phyloP scores from a whole-genome alignment of 1,284 basidiomycete species.

The Ganoderma lucidum region DNA sequence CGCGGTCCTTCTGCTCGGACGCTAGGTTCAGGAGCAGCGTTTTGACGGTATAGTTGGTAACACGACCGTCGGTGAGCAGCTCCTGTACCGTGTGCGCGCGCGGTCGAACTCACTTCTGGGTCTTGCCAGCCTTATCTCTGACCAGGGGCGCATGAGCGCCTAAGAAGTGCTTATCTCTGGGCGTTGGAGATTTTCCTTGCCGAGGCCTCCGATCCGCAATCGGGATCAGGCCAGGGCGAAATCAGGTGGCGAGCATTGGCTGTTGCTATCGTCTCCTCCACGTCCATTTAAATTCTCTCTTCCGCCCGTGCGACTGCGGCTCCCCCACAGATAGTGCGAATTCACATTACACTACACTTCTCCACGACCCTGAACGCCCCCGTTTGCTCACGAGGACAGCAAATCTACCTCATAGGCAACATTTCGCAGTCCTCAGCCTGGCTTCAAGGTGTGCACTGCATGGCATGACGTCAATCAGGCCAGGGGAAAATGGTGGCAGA shows the following conservation, averaged over 20 bases:
- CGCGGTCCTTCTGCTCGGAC: background rate
- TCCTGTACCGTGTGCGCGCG: background rate
- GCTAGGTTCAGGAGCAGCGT: background rate
- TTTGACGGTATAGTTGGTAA: background rate
- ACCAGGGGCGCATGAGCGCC: background rate
- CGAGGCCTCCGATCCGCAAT: background rate
- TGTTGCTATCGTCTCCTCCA: background rate
- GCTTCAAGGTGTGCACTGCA: background rate
- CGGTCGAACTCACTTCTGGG: background rate
- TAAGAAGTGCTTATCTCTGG: background rate
- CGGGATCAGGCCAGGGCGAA: constrained; percentile 4
- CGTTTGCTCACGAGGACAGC: background rate
- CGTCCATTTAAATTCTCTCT: background rate
- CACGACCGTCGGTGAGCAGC: background rate
- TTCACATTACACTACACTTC: background rate
- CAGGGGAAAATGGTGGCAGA: background rate
- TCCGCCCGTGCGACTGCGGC: background rate
- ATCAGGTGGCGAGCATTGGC: constrained; percentile 11
- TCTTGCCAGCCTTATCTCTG: background rate
- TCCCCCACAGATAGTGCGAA: constrained; percentile 5
- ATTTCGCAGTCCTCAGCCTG: background rate
- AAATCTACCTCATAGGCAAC: background rate
- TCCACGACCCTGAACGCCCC: background rate
- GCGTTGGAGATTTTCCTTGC: background rate
- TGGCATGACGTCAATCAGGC: background rate